Evolutionary conservation across 768 basidiomycete species (phyloP).

Genomic region (Erythrobasidium yunnanense): DNA sequence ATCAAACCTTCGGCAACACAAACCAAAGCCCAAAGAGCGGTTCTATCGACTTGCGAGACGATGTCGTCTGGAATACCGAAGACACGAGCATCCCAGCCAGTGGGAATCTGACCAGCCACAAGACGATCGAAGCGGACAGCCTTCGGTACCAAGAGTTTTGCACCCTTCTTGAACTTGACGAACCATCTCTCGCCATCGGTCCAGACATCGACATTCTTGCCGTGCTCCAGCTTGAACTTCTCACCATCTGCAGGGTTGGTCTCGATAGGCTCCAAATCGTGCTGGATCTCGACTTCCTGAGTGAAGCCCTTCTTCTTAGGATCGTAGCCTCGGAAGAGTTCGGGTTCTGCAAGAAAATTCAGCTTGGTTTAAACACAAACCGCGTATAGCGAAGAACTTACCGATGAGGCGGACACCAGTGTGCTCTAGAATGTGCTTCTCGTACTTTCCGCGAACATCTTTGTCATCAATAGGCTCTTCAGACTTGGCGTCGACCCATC

Average conservation of each 20-base stretch:
- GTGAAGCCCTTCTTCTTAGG: slow-evolving; percentile 95
- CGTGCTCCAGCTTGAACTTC: slow-evolving; percentile 93
- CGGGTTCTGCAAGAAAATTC: slow-evolving; percentile 59
- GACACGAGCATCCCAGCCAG: slow-evolving; percentile 90
- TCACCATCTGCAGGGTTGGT: slow-evolving; percentile 79
- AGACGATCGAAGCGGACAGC: slow-evolving; percentile 86
- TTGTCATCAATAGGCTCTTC: slow-evolving; percentile 94
- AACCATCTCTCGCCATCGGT: slow-evolving; percentile 89
- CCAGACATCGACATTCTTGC: slow-evolving; percentile 88
- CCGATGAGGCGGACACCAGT: slow-evolving; percentile 90
- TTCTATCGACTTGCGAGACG: slow-evolving; percentile 81
- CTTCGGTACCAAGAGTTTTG: slow-evolving; percentile 76
- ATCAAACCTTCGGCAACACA: slow-evolving; percentile 91
- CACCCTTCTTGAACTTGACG: slow-evolving; percentile 97
- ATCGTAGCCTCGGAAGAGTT: slow-evolving; percentile 94
- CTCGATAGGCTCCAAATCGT: slow-evolving; percentile 93
- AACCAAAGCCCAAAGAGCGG: slow-evolving; percentile 87
- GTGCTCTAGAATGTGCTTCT: slow-evolving; percentile 82
- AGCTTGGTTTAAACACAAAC: not conserved
- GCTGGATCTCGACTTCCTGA: slow-evolving; percentile 90
- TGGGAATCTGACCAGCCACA: slow-evolving; percentile 91
- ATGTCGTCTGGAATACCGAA: slow-evolving; percentile 97
- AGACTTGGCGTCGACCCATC: slow-evolving; percentile 93
- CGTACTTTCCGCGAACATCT: slow-evolving; percentile 84
- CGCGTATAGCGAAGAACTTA: slow-evolving; percentile 45